Conservation (phyloP, 495 filamentous ascomycete species). For the Darksidea phi region DNA sequence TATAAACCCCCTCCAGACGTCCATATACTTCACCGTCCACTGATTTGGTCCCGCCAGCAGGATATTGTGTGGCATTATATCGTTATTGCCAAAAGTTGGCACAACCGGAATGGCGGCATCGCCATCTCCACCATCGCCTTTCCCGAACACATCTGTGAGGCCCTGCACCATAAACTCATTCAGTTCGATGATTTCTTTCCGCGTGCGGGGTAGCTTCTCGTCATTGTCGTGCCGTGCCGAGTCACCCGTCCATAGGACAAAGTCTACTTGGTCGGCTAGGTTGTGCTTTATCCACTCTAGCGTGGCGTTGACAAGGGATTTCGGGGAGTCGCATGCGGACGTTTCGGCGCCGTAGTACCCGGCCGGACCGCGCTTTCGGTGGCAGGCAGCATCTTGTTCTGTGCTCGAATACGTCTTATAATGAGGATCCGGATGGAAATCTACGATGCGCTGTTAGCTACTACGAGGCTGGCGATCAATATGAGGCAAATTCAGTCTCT, state of each 20-base stretch:
- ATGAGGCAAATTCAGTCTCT: background rate
- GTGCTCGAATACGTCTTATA: constrained; percentile 77
- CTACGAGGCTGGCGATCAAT: background rate
- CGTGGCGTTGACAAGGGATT: constrained; percentile 78
- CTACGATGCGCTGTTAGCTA: constrained; percentile 47
- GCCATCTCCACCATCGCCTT: constrained; percentile 46
- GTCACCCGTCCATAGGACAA: constrained; percentile 97
- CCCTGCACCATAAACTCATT: constrained; percentile 74
- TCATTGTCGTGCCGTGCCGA: constrained; percentile 65
- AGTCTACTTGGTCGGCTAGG: constrained; percentile 81
- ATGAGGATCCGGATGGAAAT: constrained; percentile 84
- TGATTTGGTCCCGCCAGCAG: constrained; percentile 78
- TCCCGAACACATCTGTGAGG: constrained; percentile 71
- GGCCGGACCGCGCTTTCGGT: constrained; percentile 72
- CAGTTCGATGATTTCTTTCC: constrained; percentile 65
- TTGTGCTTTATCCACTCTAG: constrained; percentile 89
- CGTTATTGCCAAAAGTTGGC: constrained; percentile 94
- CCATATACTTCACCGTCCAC: constrained; percentile 70
- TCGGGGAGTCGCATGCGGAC: constrained; percentile 82
- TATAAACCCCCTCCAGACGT: constrained; percentile 82
- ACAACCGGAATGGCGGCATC: constrained; percentile 72
- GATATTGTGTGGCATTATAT: constrained; percentile 96
- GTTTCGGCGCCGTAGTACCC: constrained; percentile 81
- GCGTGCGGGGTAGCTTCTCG: constrained; percentile 33
- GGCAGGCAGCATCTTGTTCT: constrained; percentile 67